Base-by-base conservation (phyloP, 2,329 filamentous ascomycete genomes). In the Thielaviopsis euricoi region DNA sequence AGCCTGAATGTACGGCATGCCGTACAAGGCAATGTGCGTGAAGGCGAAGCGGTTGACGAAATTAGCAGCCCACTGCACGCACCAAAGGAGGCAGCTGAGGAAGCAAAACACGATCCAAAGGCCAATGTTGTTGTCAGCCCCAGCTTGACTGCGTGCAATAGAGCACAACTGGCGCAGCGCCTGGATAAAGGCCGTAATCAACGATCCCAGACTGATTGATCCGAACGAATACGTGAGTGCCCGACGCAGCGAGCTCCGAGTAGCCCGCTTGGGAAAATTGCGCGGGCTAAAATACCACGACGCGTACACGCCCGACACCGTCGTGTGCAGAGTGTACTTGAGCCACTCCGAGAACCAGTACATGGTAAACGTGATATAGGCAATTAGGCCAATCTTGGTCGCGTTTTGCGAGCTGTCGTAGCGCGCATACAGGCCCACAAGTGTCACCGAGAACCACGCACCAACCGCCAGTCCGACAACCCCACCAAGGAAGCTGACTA, bases 301-400 rank as follows among this genome's bases (percentile, higher is more conserved):
- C 1, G 89, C 90, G 65, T 95, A 96, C 0, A 95, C 83, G 0
- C 91, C 90, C 0, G 89, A 86, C 60, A 95, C 86, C 23, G 83
- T 89, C 1, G 85, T 86, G 67, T 97, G 89, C 52, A 95, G 87
- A 0, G 87, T 89, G 71, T 95, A 95, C 74, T 96, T 96, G 64
- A 96, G 73, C 78, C 86, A 91, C 68, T 97, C 91, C 1, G 87
- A 85, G 62, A 95, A 83, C 91, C 91, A 97, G 72, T 94, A 96
- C 71, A 84, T 87, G 56, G 89, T 85, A 65, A 97, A 96, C 0
- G 89, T 95, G 63, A 89, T 79, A 68, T 94, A 96, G 19, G 85
- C 87, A 5, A 95, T 74, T 29, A 96, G 72, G 0, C 90, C 90
- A 61, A 89, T 90, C 51, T 96, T 87, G 63, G 84, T 91, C 55